Base-by-base conservation (phyloP, 371 early-diverging fungal species). In the Zancudomyces culisetae region DNA sequence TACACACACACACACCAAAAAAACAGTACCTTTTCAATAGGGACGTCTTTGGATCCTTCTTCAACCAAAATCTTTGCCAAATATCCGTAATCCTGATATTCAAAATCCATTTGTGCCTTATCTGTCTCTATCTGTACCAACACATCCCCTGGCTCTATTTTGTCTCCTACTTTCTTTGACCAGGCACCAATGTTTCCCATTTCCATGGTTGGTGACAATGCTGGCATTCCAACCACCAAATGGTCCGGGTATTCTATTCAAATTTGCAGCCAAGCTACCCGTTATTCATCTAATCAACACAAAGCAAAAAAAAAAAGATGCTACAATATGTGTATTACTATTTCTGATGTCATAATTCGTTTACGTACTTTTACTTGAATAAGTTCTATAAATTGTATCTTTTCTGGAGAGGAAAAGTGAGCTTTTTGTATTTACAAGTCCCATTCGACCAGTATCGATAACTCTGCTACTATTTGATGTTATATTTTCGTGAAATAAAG, bases 101-200 rank as follows among this genome's bases (percentile, higher is more conserved):
- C 98, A 69, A 95, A 91, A 68, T 98, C 98, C 94, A 98, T 96
- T 71, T 90, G 91, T 45, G 98, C 98, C 80, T 98, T 98, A 73
- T 98, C 96, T 26, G 98, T 98, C 72, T 98, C 98, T 54, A 98
- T 89, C 71, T 94, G 96, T 42, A 90, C 90, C 46, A 98, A 71
- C 40, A 93, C 89, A 66, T 96, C 96, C 52, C 98, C 98, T n/a
- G 94, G 85, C 28, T 70, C 68, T 54, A 98, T 68, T 56, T 69
- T 75, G 71, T 98, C 98, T 29, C 98, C 98, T 49, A 88, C 79
- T 68, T 83, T 77, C 77, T 95, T 95, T 64, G 85, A 77, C 94
- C 95, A 98, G 52, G 73, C 64, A 43, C 92, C 93, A 58, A 98
- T 78, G 75, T 88, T 94, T 70, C 97, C 97, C 70, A 79, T 78